Evolutionary conservation across 2,329 filamentous ascomycete species (phyloP).

Genomic region (Alternaria longipes): DNA sequence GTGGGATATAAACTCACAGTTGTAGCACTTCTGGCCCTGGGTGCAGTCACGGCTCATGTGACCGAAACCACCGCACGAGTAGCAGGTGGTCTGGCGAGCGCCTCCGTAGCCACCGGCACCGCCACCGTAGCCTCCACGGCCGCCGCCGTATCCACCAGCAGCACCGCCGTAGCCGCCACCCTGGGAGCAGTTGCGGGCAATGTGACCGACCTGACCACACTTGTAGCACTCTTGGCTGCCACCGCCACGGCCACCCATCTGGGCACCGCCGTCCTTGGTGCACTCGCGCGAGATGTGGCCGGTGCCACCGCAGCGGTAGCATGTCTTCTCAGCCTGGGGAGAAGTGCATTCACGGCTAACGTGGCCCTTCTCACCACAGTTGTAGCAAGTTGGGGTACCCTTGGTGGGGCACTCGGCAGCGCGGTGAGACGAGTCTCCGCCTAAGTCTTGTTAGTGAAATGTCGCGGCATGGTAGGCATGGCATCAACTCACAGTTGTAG

Average conservation of each 20-base stretch:
- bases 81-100: slow-evolving; percentile 74
- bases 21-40: slow-evolving; percentile 99
- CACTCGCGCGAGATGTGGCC: slow-evolving; percentile 95
- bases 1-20: slow-evolving; percentile 68
- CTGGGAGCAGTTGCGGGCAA: slow-evolving; percentile 88
- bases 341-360: slow-evolving; percentile 85
- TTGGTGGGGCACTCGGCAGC: slow-evolving; percentile 62
- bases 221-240: slow-evolving; percentile 85
- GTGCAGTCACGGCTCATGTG: slow-evolving; percentile 99
- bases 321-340: slow-evolving; percentile 83
- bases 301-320: slow-evolving; percentile 78
- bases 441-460: slow-evolving; percentile 42
- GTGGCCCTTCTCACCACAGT: slow-evolving; percentile 60
- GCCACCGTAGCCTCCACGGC: slow-evolving; percentile 53
- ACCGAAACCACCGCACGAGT: slow-evolving; percentile 95
- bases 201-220: slow-evolving; percentile 96
- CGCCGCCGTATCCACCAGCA: slow-evolving; percentile 59
- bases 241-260: slow-evolving; percentile 53
- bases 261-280: slow-evolving; percentile 62
- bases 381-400: slow-evolving; percentile 59
- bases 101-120: slow-evolving; percentile 57
- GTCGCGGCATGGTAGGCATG: neutral
- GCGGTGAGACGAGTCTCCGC: slow-evolving; percentile 60
- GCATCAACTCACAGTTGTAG: slow-evolving; percentile 53
- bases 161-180: slow-evolving; percentile 55